Conservation (phyloP, 163 green algal genomes). For the Chlorella variabilis region DNA sequence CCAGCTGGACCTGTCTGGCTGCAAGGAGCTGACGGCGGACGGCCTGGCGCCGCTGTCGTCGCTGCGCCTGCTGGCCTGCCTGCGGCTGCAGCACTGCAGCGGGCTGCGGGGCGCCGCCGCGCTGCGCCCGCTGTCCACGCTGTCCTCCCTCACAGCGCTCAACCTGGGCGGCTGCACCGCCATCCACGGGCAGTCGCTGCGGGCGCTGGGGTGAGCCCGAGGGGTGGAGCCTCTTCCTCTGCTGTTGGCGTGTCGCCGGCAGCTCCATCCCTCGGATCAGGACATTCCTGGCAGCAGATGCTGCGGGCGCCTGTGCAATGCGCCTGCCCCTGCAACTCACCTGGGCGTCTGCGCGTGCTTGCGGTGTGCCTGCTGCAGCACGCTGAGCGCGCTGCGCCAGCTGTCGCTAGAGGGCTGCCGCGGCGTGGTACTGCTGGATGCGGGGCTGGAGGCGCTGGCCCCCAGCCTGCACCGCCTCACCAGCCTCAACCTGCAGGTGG, state of each 20-base stretch:
- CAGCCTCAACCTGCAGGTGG: constrained; percentile 34
- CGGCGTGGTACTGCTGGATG: constrained; percentile 31
- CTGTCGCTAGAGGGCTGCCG: constrained; percentile 56
- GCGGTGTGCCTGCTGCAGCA: neutral
- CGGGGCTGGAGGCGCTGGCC: constrained; percentile 39
- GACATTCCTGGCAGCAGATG: too few species aligned
- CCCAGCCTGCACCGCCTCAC: constrained; percentile 24
- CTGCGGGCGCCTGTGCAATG: too few species aligned
- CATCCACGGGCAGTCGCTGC: constrained; percentile 31
- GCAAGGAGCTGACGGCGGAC: constrained; percentile 32
- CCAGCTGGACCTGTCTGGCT: constrained; percentile 49
- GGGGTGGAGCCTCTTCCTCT: neutral
- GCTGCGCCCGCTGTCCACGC: constrained; percentile 32
- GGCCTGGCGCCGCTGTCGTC: constrained; percentile 37
- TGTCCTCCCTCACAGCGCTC: constrained; percentile 37
- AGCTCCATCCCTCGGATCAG: too few species aligned
- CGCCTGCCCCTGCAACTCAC: too few species aligned
- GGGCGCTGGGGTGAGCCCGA: constrained; percentile 1
- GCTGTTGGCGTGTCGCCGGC: neutral
- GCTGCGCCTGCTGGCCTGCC: constrained; percentile 10
- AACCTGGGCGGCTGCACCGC: constrained; percentile 47
- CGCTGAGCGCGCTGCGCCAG: constrained; percentile 25
- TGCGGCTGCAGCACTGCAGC: constrained; percentile 56
- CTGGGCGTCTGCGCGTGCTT: too few species aligned
- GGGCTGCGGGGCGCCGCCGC: constrained; percentile 31